These are phyloP conservation scores for Carallia brachiata DNA, from an alignment of 345 rosid species.

Conservation along the genomic window DNA sequence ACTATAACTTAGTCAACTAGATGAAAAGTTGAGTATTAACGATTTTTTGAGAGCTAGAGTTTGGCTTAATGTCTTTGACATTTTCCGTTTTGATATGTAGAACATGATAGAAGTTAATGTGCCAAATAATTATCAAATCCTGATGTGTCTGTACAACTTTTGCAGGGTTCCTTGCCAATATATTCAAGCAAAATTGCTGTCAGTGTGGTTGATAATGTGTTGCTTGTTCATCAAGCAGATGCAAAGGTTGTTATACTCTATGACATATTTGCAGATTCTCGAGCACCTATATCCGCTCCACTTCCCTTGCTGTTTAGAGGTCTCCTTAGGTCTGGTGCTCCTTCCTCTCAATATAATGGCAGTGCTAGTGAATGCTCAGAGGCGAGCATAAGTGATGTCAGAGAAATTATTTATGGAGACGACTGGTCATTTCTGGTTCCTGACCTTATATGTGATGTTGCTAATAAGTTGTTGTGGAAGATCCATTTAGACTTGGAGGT, in stretches of 20 bases:
- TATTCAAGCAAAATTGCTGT: constrained; percentile 86
- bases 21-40: not conserved
- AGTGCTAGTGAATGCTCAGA: constrained; percentile 56
- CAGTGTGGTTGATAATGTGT: constrained; percentile 84
- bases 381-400: constrained; percentile 46
- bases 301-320: constrained; percentile 88
- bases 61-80: too few species aligned
- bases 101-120: not conserved
- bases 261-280: constrained; percentile 86
- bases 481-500: constrained; percentile 87
- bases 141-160: constrained; percentile 2
- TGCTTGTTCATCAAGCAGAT: constrained; percentile 96
- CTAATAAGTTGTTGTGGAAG: constrained; percentile 80
- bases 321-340: constrained; percentile 47
- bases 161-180: constrained; percentile 93
- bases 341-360: constrained; percentile 43
- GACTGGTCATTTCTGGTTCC: constrained; percentile 91
- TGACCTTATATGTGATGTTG: constrained; percentile 77
- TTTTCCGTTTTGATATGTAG: not conserved
- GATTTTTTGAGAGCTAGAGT: not conserved
- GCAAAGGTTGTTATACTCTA: constrained; percentile 95
- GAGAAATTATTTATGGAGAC: constrained; percentile 68
- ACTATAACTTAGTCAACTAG: not conserved
- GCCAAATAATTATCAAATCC: constrained; percentile 2
- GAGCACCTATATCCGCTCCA: constrained; percentile 97